These are phyloP conservation scores for Sporothrix brunneoviolacea DNA, from an alignment of 2,329 filamentous ascomycete genomes.

Conservation along the genomic window DNA sequence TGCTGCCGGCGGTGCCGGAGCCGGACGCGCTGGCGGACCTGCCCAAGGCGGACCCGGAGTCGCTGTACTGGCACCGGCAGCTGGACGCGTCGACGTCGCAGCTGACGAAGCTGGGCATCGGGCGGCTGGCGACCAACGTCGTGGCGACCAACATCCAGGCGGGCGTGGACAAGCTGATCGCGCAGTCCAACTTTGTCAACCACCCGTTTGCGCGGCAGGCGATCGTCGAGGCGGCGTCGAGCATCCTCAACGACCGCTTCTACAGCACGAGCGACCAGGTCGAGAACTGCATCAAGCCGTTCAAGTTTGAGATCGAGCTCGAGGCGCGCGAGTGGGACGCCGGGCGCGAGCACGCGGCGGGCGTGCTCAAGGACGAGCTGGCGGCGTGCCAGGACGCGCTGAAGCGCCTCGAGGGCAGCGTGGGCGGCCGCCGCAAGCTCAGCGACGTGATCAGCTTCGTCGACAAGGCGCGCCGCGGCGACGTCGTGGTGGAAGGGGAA, in stretches of 20 bases:
- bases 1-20: slow-evolving; percentile 60
- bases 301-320: slow-evolving; percentile 96
- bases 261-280: slow-evolving; percentile 97
- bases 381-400: slow-evolving; percentile 74
- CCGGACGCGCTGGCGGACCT: slow-evolving; percentile 69
- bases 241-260: slow-evolving; percentile 86
- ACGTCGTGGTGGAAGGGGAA: slow-evolving; percentile 78
- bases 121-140: slow-evolving; percentile 83
- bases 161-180: slow-evolving; percentile 72
- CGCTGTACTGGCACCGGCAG: slow-evolving; percentile 87
- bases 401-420: slow-evolving; percentile 64
- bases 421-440: slow-evolving; percentile 78
- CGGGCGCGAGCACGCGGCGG: slow-evolving; percentile 74
- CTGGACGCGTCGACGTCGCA: slow-evolving; percentile 86
- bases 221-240: slow-evolving; percentile 85
- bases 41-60: slow-evolving; percentile 77
- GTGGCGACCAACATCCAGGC: slow-evolving; percentile 82
- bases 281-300: slow-evolving; percentile 98
- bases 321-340: slow-evolving; percentile 83
- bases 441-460: slow-evolving; percentile 87
- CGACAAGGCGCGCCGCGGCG: slow-evolving; percentile 80
- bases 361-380: slow-evolving; percentile 80
- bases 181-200: slow-evolving; percentile 73
- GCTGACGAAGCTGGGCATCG: slow-evolving; percentile 89
- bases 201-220: slow-evolving; percentile 89